Percentiles rank a stretch among this genome's conserved stretches.
Evolutionary conservation across 129 eudicot species (phyloP).

Genomic region (Kitagawia praeruptora): DNA sequence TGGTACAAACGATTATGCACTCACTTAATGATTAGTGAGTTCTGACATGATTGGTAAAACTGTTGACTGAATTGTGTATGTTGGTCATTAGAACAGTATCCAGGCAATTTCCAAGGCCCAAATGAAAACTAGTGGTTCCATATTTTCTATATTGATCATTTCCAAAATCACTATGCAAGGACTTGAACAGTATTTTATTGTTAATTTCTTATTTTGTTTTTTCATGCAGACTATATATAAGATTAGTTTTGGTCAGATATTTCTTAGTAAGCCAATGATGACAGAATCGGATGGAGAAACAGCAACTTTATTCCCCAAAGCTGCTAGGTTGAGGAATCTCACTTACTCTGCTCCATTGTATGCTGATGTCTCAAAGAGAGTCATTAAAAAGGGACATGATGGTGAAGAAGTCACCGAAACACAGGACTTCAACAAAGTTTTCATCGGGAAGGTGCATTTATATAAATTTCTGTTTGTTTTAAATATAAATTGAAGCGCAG

Average conservation of each 20-base stretch:
- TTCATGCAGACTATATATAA: conserved; percentile 73
- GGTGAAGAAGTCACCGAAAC: conserved; percentile 85
- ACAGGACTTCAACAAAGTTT: conserved; percentile 77
- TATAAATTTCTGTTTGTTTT: background rate
- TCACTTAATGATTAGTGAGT: background rate
- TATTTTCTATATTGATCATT: background rate
- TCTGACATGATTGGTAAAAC: background rate
- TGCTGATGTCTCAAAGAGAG: conserved; percentile 78
- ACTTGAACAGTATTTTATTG: background rate
- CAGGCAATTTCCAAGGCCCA: background rate
- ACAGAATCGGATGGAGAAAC: conserved; percentile 98
- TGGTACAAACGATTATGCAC: background rate
- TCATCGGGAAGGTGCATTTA: conserved; percentile 68
- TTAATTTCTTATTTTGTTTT: background rate
- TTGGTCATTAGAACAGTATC: background rate
- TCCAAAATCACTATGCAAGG: background rate
- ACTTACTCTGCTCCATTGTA: conserved; percentile 97
- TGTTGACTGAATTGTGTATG: background rate
- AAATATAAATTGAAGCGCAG: background rate
- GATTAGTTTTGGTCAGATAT: conserved; percentile 86
- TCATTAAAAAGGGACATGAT: conserved; percentile 90
- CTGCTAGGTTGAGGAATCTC: conserved; percentile 86
- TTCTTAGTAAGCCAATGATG: conserved; percentile 92
- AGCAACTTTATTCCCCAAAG: conserved; percentile 83
- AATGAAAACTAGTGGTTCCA: background rate